phyloP scores from a whole-genome alignment of 2,329 filamentous ascomycete genomes.

The Ascochyta koolunga region DNA sequence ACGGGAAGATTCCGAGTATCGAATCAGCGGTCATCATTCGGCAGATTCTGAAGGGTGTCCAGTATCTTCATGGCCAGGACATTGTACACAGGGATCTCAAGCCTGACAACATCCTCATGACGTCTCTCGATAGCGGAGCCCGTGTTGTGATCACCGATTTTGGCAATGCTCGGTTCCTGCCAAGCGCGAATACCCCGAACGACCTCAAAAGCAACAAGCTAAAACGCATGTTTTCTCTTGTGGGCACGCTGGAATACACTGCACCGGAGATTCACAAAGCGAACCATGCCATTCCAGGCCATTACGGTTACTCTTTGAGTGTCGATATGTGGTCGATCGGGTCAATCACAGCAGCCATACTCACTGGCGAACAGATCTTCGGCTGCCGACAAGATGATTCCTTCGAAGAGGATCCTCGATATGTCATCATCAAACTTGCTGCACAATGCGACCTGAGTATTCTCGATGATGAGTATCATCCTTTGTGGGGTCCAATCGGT shows the following conservation, averaged over 20 bases:
- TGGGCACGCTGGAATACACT: conserved; percentile 63
- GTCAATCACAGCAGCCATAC: conserved; percentile 57
- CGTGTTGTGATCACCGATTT: conserved; percentile 67
- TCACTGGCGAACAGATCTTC: conserved; percentile 59
- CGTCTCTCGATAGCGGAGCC: conserved; percentile 56
- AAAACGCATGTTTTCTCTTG: conserved; percentile 59
- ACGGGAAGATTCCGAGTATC: conserved; percentile 54
- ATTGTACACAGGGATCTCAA: conserved; percentile 69
- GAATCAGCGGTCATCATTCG: conserved; percentile 61
- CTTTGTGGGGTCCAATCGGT: conserved; percentile 52
- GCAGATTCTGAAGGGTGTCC: conserved; percentile 63
- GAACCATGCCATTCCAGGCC: conserved; percentile 32
- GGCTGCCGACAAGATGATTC: conserved; percentile 39
- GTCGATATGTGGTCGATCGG: conserved; percentile 70
- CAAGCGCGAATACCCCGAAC: conserved; percentile 14
- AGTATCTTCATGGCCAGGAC: conserved; percentile 61
- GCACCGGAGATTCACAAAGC: conserved; percentile 57
- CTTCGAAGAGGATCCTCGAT: conserved; percentile 29
- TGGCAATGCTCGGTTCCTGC: conserved; percentile 58
- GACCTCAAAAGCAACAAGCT: conserved; percentile 5
- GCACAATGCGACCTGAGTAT: conserved; percentile 51
- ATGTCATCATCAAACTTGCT: conserved; percentile 44
- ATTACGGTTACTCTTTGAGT: conserved; percentile 60
- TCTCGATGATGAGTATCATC: conserved; percentile 49
- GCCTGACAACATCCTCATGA: conserved; percentile 68